A percentile compares a stretch with the other conserved stretches of the same genome.
phyloP scores from a whole-genome alignment of 768 basidiomycete species.

The Suillus paluster region DNA sequence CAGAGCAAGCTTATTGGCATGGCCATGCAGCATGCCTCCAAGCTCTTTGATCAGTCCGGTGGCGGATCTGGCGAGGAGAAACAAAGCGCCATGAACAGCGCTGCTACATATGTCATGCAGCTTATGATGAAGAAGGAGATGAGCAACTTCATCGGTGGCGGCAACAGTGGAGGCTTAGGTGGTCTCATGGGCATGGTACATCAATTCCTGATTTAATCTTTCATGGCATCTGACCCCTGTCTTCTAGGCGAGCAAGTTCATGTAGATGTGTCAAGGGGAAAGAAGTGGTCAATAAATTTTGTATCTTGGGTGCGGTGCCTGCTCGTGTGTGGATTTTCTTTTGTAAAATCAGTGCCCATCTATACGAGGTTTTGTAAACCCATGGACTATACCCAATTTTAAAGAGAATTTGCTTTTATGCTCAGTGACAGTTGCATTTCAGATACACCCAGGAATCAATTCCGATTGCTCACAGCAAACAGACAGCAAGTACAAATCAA shows the following conservation, averaged over 20 bases:
- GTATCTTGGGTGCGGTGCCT: not conserved
- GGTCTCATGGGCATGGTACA: conserved; percentile 65
- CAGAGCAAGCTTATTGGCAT: conserved; percentile 77
- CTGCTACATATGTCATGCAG: conserved; percentile 87
- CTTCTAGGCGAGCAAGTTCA: conserved; percentile 37
- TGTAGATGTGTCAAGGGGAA: conserved; percentile 15
- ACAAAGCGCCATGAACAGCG: conserved; percentile 85
- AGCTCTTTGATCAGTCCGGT: conserved; percentile 64
- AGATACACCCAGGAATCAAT: not conserved
- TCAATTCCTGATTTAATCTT: conserved; percentile 18
- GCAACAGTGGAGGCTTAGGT: conserved; percentile 72
- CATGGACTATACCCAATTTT: not conserved
- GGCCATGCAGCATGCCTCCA: conserved; percentile 83
- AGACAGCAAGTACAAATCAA: not conserved
- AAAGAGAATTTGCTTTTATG: not conserved
- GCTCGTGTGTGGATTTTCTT: not conserved
- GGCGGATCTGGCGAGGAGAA: conserved; percentile 63
- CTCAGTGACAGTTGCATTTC: not conserved
- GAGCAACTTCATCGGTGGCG: conserved; percentile 55
- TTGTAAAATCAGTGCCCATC: not conserved
- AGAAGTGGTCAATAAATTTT: not conserved
- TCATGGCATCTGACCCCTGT: not conserved
- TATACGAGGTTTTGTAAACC: not conserved
- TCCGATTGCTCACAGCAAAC: not conserved
- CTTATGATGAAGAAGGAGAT: conserved; percentile 74